A percentile compares a stretch with the other conserved stretches of the same genome.
These are phyloP conservation scores for Halophytophthora batemanensis DNA, from an alignment of 352 stramenopile species.

Conservation along the genomic window DNA sequence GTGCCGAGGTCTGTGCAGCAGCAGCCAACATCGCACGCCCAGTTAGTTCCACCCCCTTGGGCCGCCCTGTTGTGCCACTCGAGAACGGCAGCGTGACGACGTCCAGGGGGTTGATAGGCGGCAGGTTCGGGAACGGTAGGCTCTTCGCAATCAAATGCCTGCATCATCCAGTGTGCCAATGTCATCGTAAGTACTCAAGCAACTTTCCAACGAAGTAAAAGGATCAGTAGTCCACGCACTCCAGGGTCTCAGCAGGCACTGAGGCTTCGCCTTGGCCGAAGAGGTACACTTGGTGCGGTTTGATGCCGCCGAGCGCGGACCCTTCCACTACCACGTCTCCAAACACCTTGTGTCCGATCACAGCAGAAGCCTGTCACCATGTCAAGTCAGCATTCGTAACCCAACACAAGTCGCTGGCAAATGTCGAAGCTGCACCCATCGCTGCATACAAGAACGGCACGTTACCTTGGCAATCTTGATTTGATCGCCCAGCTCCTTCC, in stretches of 20 bases:
- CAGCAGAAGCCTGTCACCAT: conserved; percentile 8
- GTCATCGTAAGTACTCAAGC: neutral
- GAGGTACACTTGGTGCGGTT: conserved; percentile 12
- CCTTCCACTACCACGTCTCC: conserved; percentile 10
- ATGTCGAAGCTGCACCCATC: too few species aligned
- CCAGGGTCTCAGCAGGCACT: conserved; percentile 1
- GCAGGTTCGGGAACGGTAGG: conserved; percentile 4
- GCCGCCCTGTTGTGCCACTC: conserved; percentile 82
- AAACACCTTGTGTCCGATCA: conserved; percentile 14
- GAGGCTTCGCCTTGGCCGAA: conserved; percentile 12
- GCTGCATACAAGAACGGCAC: too few species aligned
- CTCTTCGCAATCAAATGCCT: conserved; percentile 10
- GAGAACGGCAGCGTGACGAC: conserved; percentile 77
- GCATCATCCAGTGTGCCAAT: neutral
- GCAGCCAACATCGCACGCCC: conserved; percentile 76
- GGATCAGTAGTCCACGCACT: conserved; percentile 1
- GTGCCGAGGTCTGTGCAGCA: conserved; percentile 41
- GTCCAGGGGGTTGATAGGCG: conserved; percentile 6
- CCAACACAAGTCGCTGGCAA: neutral
- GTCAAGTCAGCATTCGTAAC: neutral
- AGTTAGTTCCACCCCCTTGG: conserved; percentile 88
- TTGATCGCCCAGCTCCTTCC: conserved; percentile 27
- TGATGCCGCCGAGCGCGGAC: conserved; percentile 3
- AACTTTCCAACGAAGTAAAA: neutral
- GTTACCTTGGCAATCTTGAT: conserved; percentile 23